Base-by-base conservation (phyloP, 345 rosid species). In the Microthlaspi erraticum region DNA sequence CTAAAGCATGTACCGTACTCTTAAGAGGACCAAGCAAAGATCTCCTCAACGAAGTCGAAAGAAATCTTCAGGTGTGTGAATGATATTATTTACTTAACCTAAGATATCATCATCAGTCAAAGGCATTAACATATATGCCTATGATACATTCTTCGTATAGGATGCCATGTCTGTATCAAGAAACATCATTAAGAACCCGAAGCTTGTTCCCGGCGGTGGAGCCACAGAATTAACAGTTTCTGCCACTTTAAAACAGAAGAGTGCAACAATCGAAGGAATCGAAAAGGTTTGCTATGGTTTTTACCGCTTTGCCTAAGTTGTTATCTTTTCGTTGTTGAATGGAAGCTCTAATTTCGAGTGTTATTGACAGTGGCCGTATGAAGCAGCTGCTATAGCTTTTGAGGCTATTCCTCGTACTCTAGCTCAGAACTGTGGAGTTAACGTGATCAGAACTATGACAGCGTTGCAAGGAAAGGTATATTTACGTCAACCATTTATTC, bases 21-120 rank as follows among this genome's bases (percentile, higher is more conserved):
- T 58, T 91, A 68, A 89, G 98, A 63, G 98, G 98, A 55, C 92
- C 98, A n/a, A 93, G 97, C 72, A 93, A 93, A 89, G 98, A 93
- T 84, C 94, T 93, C 20, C 81, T 93, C 61, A 87, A 93, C 53
- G 98, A 91, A 88, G 97, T 93, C 49, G 96, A 93, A 82, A 86
- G 98, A 74, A 93, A 93, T 76, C 81, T 93, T 79, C 98, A 93
- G 96, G 98, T 89, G 71, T 36, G 46, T 69, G 41, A 58, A 48
- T 71, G 29, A 52, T 44, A 31, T 6, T 50, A 23, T 6, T 50
- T 18, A 48, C 52, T 19, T 17, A 34, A 14, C 48, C 1, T 17
- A 18, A 9, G 53, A 18, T 43, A 8, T 32, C 6, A 8, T 32
- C 6, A 32, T 46, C 29, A 62, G 45, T 62, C 48, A 17, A 29